A percentile compares a stretch with the other conserved stretches of the same genome.
phyloP scores from a whole-genome alignment of 768 basidiomycete genomes.

The Cystofilobasidium capitatum region DNA sequence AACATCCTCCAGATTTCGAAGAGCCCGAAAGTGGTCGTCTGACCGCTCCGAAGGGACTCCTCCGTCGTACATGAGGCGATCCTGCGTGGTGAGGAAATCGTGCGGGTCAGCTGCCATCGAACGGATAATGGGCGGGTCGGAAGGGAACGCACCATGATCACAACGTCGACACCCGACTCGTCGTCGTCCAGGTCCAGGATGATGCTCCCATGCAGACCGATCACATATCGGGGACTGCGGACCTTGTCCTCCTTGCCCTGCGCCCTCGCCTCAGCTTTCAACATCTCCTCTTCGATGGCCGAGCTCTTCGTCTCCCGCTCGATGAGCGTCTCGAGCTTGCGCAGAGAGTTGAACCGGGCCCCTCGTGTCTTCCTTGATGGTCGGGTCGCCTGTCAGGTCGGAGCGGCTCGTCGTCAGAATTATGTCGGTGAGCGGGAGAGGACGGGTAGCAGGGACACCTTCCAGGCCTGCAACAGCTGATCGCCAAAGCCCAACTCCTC shows the following conservation, averaged over 20 bases:
- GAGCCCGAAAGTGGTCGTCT: too few relatives aligned
- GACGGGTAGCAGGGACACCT: background rate
- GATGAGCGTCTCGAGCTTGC: background rate
- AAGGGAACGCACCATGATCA: background rate
- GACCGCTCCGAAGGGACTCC: too few relatives aligned
- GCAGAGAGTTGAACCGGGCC: background rate
- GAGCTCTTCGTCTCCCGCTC: too few relatives aligned
- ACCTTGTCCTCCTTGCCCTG: background rate
- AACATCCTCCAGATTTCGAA: too few relatives aligned
- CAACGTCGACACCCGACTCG: background rate
- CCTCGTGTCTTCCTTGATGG: background rate
- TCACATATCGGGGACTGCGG: background rate
- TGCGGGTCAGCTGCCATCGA: too few relatives aligned
- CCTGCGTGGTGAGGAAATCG: background rate
- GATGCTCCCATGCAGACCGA: background rate
- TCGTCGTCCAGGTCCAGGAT: conserved; percentile 2
- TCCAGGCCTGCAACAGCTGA: background rate
- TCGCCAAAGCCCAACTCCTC: background rate
- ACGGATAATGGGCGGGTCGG: too few relatives aligned
- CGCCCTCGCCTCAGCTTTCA: too few relatives aligned
- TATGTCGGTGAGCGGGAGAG: background rate
- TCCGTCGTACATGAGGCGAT: background rate
- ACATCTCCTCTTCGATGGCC: too few relatives aligned
- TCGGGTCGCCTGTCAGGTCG: background rate
- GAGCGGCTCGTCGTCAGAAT: background rate